Evolutionary conservation across 106 monocot genomes (phyloP), one percentile per base, ranked within the genome.

Genomic region (Dendrobium huoshanense): DNA sequence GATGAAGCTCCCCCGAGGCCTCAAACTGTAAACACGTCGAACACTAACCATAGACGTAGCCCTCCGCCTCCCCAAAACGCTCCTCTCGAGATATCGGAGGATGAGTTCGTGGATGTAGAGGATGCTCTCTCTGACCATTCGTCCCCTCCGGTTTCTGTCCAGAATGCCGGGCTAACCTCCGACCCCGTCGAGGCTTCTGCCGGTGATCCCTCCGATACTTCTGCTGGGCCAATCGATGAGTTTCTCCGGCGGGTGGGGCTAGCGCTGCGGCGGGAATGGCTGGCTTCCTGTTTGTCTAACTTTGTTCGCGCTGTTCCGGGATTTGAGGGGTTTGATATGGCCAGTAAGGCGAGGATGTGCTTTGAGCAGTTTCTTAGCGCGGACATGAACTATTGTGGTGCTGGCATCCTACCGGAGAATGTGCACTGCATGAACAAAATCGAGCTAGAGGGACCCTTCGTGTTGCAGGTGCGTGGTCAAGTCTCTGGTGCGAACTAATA

Each of bases 381-480:
- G 16, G 97, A 98, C 83, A 87, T 98, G 92, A 94, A 92, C 56
- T 29, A 20, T 24, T 92, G 81, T 59, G 97, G 97, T 25, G 85
- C 70, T 0, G 97, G 97, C 4, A 86, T 90, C 40, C 82, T 98
- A 7, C 97, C 94, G 17, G 83, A 86, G 80, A 89, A 90, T 67
- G 88, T 94, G 77, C n/a, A 86, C 15, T 80, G 70, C 54, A 86
- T 98, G 94, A 89, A 94, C 67, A 81, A 81, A 2, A 78, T 79
- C 11, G 87, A 88, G 70, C 86, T 98, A 18, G 82, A 89, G 55
- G 97, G 97, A n/a, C 97, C 97, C 37, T 94, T 90, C 73, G 91
- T 98, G 37, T 83, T 98, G 55, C 97, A 98, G 92, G 96, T 94
- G 73, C 40, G 80, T 33, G 59, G 18, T 1, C 49, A 4, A 48